Conservation (phyloP, 352 stramenopile genomes). For the Phytophthora europaea region DNA sequence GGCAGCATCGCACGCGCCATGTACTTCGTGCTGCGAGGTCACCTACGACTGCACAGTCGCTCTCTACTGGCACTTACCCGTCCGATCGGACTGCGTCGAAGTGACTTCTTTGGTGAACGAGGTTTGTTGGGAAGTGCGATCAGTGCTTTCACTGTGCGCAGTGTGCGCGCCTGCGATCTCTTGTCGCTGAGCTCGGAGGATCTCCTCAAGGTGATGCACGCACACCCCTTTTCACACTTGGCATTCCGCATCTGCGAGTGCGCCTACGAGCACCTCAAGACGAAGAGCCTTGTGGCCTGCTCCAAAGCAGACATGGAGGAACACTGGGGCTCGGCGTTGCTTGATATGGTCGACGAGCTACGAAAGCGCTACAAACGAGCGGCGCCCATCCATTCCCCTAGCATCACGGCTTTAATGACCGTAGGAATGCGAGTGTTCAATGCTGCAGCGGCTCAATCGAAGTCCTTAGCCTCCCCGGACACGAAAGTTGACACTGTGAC, state of each 20-base stretch:
- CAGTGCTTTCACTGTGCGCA: slow-evolving; percentile 45
- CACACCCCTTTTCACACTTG: slow-evolving; percentile 31
- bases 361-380: slow-evolving; percentile 7
- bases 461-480: neutral
- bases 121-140: slow-evolving; percentile 64
- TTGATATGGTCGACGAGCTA: slow-evolving; percentile 29
- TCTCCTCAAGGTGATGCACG: slow-evolving; percentile 53
- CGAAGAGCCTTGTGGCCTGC: slow-evolving; percentile 13
- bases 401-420: neutral
- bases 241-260: slow-evolving; percentile 28
- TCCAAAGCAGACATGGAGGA: slow-evolving; percentile 40
- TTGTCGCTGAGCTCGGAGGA: slow-evolving; percentile 48
- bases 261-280: slow-evolving; percentile 26
- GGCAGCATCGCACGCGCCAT: slow-evolving; percentile 66
- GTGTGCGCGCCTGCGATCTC: slow-evolving; percentile 42
- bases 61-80: slow-evolving; percentile 29
- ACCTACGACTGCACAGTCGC: slow-evolving; percentile 51
- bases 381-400: neutral
- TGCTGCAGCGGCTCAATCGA: neutral
- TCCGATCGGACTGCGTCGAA: slow-evolving; percentile 38
- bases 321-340: slow-evolving; percentile 32
- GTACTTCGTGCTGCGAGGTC: slow-evolving; percentile 76
- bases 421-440: neutral
- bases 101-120: slow-evolving; percentile 72
- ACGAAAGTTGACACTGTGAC: neutral